Evolutionary conservation across 257 asterid species (phyloP).

Genomic region (Verbena officinalis): DNA sequence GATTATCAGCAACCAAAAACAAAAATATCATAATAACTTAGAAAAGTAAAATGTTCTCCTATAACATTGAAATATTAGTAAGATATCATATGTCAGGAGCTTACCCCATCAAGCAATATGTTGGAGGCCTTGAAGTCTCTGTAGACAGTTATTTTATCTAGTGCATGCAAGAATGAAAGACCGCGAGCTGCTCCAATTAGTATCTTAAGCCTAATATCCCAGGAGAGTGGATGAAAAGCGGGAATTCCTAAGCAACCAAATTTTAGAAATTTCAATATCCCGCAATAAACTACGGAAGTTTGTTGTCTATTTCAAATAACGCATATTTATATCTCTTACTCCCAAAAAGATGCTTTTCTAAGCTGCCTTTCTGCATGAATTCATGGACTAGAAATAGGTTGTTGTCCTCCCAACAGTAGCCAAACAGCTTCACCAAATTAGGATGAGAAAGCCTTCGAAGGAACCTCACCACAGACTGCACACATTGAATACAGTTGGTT

Average conservation of each 20-base stretch:
- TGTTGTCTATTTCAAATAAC: not conserved
- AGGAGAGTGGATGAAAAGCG: constrained; percentile 31
- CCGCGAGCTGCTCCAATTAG: constrained; percentile 58
- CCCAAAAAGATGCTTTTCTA: constrained; percentile 35
- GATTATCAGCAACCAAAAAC: not conserved
- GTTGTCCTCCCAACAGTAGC: constrained; percentile 38
- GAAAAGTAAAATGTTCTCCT: not conserved
- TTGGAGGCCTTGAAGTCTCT: constrained; percentile 52
- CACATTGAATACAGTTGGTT: not conserved
- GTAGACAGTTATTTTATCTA: constrained; percentile 24
- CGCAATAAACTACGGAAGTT: not conserved
- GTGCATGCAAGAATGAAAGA: constrained; percentile 41
- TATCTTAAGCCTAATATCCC: constrained; percentile 48
- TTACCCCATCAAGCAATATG: constrained; percentile 47
- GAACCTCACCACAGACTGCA: constrained; percentile 46
- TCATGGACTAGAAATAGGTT: constrained; percentile 39
- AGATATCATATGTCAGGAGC: too few relatives aligned
- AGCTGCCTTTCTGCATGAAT: too few relatives aligned
- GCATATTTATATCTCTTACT: constrained; percentile 26
- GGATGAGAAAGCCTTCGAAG: constrained; percentile 52
- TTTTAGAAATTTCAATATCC: not conserved
- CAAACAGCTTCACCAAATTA: constrained; percentile 51
- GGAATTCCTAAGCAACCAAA: constrained; percentile 32
- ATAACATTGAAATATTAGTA: too few relatives aligned
- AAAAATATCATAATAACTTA: too few relatives aligned